These are phyloP conservation scores for Physaria fendleri DNA, from an alignment of 345 rosid species.

Conservation along the genomic window DNA sequence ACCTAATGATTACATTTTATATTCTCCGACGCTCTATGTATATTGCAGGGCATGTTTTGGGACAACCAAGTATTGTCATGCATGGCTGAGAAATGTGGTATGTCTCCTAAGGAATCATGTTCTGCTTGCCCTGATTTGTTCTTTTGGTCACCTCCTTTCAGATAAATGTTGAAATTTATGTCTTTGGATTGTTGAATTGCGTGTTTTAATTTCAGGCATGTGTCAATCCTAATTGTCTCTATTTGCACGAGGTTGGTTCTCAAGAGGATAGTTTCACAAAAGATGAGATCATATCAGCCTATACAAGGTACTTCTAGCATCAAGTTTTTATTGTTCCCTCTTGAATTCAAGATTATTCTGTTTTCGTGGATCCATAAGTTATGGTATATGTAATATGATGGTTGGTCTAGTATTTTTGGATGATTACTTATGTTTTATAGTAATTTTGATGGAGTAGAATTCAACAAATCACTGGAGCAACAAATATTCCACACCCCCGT, in stretches of 20 bases:
- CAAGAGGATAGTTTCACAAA: conserved; percentile 71
- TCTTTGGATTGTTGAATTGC: conserved; percentile 11
- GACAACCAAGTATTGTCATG: conserved; percentile 79
- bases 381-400: conserved; percentile 4
- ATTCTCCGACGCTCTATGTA: not conserved
- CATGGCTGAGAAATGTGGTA: conserved; percentile 76
- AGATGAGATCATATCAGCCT: conserved; percentile 64
- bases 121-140: not conserved
- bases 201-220: conserved; percentile 47
- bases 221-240: conserved; percentile 63
- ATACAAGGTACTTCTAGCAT: conserved; percentile 39
- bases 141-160: not conserved
- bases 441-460: conserved; percentile 61
- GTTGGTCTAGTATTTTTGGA: conserved; percentile 25
- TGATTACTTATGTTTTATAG: conserved; percentile 26
- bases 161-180: not conserved
- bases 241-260: conserved; percentile 69
- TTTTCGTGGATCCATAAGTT: not conserved
- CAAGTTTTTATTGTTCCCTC: not conserved
- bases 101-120: not conserved
- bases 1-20: not conserved
- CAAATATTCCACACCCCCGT: conserved; percentile 42
- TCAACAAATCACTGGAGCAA: conserved; percentile 64
- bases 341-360: not conserved
- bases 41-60: conserved; percentile 69